Percentiles rank a stretch among this genome's conserved stretches.
phyloP scores from a whole-genome alignment of 768 basidiomycete species.

The Pleurotus tuoliensis region DNA sequence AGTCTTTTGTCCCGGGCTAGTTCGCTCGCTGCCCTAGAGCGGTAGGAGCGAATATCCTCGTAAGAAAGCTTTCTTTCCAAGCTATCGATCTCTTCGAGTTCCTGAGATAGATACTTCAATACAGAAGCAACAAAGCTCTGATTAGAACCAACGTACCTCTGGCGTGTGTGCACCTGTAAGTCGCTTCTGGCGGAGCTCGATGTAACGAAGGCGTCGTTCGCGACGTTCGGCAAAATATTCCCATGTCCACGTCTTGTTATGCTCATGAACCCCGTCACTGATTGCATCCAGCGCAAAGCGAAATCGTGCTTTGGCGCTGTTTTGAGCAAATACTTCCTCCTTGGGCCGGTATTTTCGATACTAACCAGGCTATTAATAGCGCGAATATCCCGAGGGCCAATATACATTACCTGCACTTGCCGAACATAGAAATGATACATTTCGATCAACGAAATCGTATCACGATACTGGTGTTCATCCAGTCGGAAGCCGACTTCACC shows the following conservation, averaged over 20 bases:
- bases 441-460: conserved; percentile 88
- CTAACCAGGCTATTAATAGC: conserved; percentile 32
- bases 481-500: conserved; percentile 90
- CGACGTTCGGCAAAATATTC: conserved; percentile 82
- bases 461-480: conserved; percentile 92
- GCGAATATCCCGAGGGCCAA: not conserved
- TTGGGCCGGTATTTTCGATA: conserved; percentile 80
- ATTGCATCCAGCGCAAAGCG: conserved; percentile 81
- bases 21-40: conserved; percentile 88
- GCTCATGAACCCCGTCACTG: conserved; percentile 77
- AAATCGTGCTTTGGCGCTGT: conserved; percentile 64
- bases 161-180: conserved; percentile 45
- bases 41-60: conserved; percentile 95
- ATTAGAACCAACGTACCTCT: not conserved
- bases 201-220: conserved; percentile 82
- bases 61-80: conserved; percentile 85
- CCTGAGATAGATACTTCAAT: conserved; percentile 31
- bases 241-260: conserved; percentile 88
- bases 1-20: conserved; percentile 81
- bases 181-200: conserved; percentile 80
- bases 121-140: not conserved
- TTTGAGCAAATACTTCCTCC: conserved; percentile 53
- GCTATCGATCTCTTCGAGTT: conserved; percentile 46
- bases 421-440: conserved; percentile 96
- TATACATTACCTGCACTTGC: conserved; percentile 59